A percentile compares a stretch with the other conserved stretches of the same genome.
Evolutionary conservation across 495 filamentous ascomycete genomes (phyloP).

Genomic region (Letharia columbiana): DNA sequence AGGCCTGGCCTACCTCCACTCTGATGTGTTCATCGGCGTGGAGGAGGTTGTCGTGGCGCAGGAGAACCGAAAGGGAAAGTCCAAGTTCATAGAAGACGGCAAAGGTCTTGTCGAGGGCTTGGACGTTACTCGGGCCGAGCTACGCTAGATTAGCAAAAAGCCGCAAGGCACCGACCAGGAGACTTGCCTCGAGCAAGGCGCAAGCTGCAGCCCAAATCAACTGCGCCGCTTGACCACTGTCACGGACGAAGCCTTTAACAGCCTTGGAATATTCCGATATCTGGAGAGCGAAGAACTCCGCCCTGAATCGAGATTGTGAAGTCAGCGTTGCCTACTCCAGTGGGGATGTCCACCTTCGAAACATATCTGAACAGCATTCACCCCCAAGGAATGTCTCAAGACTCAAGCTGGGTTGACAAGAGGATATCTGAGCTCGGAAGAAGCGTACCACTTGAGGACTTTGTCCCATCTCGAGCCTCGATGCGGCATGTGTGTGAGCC

Average conservation of each 20-base stretch:
- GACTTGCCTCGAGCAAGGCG: conserved; percentile 46
- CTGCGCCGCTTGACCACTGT: conserved; percentile 42
- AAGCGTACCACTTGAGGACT: conserved; percentile 33
- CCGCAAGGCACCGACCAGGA: not conserved
- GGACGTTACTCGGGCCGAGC: conserved; percentile 48
- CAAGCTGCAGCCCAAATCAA: conserved; percentile 46
- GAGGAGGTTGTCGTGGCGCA: conserved; percentile 46
- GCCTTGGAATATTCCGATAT: conserved; percentile 33
- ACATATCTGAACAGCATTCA: not conserved
- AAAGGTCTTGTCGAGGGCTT: conserved; percentile 49
- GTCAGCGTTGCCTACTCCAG: not conserved
- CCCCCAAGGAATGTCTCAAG: not conserved
- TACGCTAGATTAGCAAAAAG: conserved; percentile 23
- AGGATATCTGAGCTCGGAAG: not conserved
- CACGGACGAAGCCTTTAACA: conserved; percentile 41
- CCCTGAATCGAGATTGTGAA: conserved; percentile 12
- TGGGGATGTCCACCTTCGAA: too few species aligned
- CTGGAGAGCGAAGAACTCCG: conserved; percentile 44
- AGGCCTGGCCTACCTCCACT: conserved; percentile 40
- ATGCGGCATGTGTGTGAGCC: conserved; percentile 43
- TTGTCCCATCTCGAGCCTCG: conserved; percentile 45
- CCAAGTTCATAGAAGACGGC: conserved; percentile 47
- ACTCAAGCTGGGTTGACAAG: not conserved
- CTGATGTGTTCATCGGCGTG: conserved; percentile 37
- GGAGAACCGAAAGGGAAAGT: conserved; percentile 42